Conservation (phyloP, 2,329 filamentous ascomycete species). For the Penicillium capsulatum region DNA sequence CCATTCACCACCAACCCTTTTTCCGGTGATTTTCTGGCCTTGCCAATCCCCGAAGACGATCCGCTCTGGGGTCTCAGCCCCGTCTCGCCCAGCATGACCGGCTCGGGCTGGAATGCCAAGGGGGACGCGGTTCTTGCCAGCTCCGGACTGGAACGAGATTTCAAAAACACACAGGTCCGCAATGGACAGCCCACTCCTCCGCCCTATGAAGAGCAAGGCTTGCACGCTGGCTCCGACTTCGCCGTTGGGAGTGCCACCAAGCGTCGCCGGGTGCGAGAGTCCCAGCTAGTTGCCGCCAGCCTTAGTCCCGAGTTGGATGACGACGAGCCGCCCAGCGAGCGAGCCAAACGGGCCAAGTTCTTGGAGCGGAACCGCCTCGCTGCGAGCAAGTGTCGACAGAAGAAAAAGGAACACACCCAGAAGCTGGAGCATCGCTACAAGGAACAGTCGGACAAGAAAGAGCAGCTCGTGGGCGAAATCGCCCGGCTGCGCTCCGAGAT, state of each 20-base stretch:
- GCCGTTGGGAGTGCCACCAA: conserved; percentile 19
- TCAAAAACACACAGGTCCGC: conserved; percentile 35
- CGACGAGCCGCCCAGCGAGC: conserved; percentile 26
- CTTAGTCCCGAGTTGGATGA: conserved; percentile 25
- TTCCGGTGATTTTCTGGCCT: conserved; percentile 26
- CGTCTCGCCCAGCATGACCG: conserved; percentile 24
- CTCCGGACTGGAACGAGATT: conserved; percentile 27
- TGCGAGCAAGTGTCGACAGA: conserved; percentile 59
- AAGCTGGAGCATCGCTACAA: conserved; percentile 45
- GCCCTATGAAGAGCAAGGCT: conserved; percentile 28
- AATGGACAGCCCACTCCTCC: conserved; percentile 40
- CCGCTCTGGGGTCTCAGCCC: conserved; percentile 31
- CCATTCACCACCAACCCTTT: conserved; percentile 21
- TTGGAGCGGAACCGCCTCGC: conserved; percentile 58
- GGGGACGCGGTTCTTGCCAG: conserved; percentile 25
- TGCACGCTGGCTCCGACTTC: conserved; percentile 14
- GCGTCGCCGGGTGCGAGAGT: conserved; percentile 15
- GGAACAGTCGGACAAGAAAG: conserved; percentile 35
- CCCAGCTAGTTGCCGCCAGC: conserved; percentile 12
- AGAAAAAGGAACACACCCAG: conserved; percentile 57
- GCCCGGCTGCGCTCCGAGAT: conserved; percentile 36
- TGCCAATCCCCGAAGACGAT: conserved; percentile 31
- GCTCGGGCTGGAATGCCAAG: conserved; percentile 23
- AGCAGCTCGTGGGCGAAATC: conserved; percentile 31
- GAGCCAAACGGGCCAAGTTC: conserved; percentile 48